These are phyloP conservation scores for Hanseniaspora sp. DNA, from an alignment of 1,139 yeast species.

Conservation along the genomic window DNA sequence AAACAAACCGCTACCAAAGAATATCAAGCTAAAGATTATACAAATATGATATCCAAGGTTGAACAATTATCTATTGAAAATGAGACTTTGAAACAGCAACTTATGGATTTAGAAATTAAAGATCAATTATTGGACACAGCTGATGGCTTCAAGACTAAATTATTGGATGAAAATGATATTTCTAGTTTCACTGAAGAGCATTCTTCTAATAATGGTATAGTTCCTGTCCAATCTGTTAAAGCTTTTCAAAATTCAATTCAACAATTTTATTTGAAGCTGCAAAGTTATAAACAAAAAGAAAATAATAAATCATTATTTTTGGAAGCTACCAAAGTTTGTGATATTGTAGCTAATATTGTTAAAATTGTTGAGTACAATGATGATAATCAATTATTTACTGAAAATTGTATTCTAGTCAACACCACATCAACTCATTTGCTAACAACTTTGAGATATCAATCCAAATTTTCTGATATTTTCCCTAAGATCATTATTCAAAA, in stretches of 20 bases:
- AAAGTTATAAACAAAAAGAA: constrained; percentile 11
- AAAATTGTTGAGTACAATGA: constrained; percentile 20
- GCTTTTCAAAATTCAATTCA: constrained; percentile 20
- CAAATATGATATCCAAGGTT: constrained; percentile 15
- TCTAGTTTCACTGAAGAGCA: not conserved
- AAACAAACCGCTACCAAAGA: not conserved
- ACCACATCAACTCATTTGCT: constrained; percentile 68
- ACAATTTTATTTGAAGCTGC: constrained; percentile 18
- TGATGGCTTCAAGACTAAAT: not conserved
- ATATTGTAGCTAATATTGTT: constrained; percentile 3
- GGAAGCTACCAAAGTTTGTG: constrained; percentile 8
- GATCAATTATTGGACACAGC: constrained; percentile 19
- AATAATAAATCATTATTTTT: constrained; percentile 3
- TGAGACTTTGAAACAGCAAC: constrained; percentile 27
- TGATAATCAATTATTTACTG: constrained; percentile 31
- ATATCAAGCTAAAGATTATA: constrained; percentile 7
- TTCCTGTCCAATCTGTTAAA: constrained; percentile 20
- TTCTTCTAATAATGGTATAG: constrained; percentile 19
- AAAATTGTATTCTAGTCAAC: constrained; percentile 36
- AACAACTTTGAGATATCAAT: constrained; percentile 68
- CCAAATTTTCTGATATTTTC: constrained; percentile 49
- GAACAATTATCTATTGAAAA: constrained; percentile 28
- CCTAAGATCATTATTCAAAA: constrained; percentile 70
- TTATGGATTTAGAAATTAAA: constrained; percentile 26
- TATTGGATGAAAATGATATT: constrained; percentile 8